Percentiles rank a stretch among this genome's conserved stretches.
Evolutionary conservation across 257 asterid genomes (phyloP).

Genomic region (Plantago major): DNA sequence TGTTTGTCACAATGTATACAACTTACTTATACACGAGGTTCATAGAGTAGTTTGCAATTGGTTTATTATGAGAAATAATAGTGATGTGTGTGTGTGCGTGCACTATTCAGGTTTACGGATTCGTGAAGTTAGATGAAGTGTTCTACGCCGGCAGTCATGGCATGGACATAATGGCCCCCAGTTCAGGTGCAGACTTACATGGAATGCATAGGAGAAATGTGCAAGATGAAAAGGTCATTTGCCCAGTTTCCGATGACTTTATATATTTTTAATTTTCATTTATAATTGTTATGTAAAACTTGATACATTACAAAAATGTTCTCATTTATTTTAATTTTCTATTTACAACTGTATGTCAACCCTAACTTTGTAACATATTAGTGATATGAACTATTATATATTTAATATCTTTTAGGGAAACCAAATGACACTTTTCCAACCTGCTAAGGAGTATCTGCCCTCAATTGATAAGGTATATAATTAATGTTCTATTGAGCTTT

Average conservation of each 20-base stretch:
- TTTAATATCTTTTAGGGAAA: conserved; percentile 45
- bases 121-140: conserved; percentile 70
- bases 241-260: too few relatives aligned
- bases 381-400: neutral
- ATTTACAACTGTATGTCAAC: neutral
- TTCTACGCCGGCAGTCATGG: conserved; percentile 98
- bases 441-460: conserved; percentile 75
- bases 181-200: conserved; percentile 6
- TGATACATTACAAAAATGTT: too few relatives aligned
- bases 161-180: conserved; percentile 88
- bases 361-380: too few relatives aligned
- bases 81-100: too few relatives aligned
- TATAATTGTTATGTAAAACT: too few relatives aligned
- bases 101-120: conserved; percentile 56
- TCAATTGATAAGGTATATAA: conserved; percentile 46
- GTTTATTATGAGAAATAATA: too few relatives aligned
- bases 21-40: too few relatives aligned
- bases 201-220: conserved; percentile 41
- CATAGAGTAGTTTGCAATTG: too few relatives aligned
- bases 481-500: neutral
- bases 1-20: too few relatives aligned
- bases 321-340: neutral
- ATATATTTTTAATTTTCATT: too few relatives aligned
- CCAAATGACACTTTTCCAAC: conserved; percentile 62
- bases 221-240: conserved; percentile 34